Base-by-base conservation (phyloP, 2,329 filamentous ascomycete genomes). In the Pleoardoris graminearum region DNA sequence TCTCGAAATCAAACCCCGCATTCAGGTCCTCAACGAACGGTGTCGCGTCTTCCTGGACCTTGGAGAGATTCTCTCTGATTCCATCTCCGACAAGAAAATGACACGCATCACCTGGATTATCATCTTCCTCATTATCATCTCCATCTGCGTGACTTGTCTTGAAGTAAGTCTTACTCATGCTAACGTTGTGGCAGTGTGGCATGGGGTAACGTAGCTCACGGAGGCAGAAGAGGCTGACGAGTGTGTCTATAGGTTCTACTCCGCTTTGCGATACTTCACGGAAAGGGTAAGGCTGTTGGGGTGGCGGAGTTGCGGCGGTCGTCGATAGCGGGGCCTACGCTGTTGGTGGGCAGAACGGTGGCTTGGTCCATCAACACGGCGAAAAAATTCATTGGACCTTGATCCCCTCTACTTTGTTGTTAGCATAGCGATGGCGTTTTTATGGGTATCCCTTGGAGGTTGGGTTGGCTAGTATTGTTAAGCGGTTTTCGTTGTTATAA, bases 101-200 rank as follows among this genome's bases (percentile, higher is more conserved):
- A 96, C 91, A 62, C 82, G 83, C 60, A 96, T 97, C 70, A 99
- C 94, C 1, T 97, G 93, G 93, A 97, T 99, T 73, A 88, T 97
- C 73, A 99, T 99, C 66, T 82, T 96, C 39, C 83, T 99, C 39
- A 99, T 99, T 69, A 75, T 95, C 41, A 79, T 97, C 61, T 93
- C 88, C 69, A 97, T 99, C 66, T 79, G 91, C 47, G 91, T 99
- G 48, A 97, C 94, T 1, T 88, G 90, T 45, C 87, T 88, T 3
- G 94, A 99, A 76, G 44, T 47, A 30, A 38, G 33, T 38, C 16
- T 21, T n/a, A 3, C 8, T 14, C 3, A 8, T 4, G n/a, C 16
- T 7, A 4, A n/a, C 4, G 17, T 7, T 2, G 16, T 16, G 8
- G 14, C n/a, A 16, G 33, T 16, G 14, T 3, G 10, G 10, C 19